Conservation (phyloP, 345 rosid genomes). For the Hypericum androsaemum region DNA sequence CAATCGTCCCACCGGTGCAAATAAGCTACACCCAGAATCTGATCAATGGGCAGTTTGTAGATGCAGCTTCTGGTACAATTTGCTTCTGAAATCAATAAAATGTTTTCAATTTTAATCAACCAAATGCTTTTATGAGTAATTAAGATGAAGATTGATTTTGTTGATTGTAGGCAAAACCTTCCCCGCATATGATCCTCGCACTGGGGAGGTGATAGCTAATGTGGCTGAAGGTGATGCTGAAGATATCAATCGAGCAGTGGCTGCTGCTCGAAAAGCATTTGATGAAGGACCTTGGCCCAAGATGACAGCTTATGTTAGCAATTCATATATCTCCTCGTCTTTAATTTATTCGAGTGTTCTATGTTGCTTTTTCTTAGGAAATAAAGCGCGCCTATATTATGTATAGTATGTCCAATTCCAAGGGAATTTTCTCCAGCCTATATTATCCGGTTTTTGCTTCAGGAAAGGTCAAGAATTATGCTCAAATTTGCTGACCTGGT, state of each 20-base stretch:
- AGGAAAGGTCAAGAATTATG: not conserved
- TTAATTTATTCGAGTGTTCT: no score
- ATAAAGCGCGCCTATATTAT: no score
- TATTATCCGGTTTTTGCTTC: not conserved
- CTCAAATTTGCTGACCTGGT: not conserved
- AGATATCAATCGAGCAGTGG: not conserved
- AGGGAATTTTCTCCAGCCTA: no score
- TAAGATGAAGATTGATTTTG: no score
- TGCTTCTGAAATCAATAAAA: no score
- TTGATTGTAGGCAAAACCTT: not conserved
- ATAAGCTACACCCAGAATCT: not conserved
- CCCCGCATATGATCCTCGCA: not conserved
- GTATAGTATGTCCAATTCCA: no score
- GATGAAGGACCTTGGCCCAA: slow-evolving; percentile 2
- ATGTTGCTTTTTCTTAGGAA: no score
- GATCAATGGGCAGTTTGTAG: not conserved
- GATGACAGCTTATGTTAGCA: not conserved
- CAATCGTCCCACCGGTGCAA: slow-evolving; percentile 14
- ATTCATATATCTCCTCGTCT: not conserved
- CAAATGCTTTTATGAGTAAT: no score
- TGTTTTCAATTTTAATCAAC: no score
- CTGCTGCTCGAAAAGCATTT: slow-evolving; percentile 2
- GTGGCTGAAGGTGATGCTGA: slow-evolving; percentile 6
- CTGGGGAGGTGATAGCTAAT: not conserved
- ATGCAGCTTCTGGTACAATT: no score